These are phyloP conservation scores for Aulographum hederae DNA, from an alignment of 2,329 filamentous ascomycete genomes.

Conservation along the genomic window DNA sequence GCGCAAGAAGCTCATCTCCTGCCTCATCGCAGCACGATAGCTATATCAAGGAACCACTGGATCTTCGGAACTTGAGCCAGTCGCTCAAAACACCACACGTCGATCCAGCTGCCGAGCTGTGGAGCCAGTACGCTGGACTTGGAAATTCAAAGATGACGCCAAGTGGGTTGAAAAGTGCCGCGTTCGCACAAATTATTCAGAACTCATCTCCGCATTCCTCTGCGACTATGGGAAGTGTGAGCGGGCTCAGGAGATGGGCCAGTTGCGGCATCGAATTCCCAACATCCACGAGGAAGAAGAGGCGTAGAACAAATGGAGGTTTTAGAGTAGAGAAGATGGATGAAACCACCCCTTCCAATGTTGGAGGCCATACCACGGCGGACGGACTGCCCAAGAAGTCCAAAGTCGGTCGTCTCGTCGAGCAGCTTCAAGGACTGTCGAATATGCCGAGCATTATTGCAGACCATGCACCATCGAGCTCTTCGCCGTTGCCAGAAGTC, in stretches of 20 bases:
- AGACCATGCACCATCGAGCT: slow-evolving; percentile 26
- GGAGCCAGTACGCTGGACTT: slow-evolving; percentile 22
- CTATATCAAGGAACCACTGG: slow-evolving; percentile 10
- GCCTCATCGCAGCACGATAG: slow-evolving; percentile 19
- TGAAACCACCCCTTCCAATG: too few relatives aligned
- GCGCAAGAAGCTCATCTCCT: slow-evolving; percentile 28
- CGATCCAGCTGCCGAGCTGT: slow-evolving; percentile 28
- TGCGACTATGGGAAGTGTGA: slow-evolving; percentile 24
- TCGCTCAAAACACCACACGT: slow-evolving; percentile 23
- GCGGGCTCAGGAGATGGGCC: slow-evolving; percentile 28
- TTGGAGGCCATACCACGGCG: too few relatives aligned
- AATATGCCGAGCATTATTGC: too few relatives aligned
- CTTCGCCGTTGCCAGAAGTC: slow-evolving; percentile 25
- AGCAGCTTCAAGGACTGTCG: slow-evolving; percentile 27
- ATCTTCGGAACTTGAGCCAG: slow-evolving; percentile 9
- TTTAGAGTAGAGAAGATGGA: slow-evolving; percentile 15
- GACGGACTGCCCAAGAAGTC: slow-evolving; percentile 11
- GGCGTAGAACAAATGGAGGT: slow-evolving; percentile 16
- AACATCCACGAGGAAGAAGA: slow-evolving; percentile 20
- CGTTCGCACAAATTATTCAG: slow-evolving; percentile 24
- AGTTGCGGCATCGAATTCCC: slow-evolving; percentile 32
- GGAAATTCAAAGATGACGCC: slow-evolving; percentile 19
- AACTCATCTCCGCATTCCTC: slow-evolving; percentile 27
- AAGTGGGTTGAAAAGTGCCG: slow-evolving; percentile 16
- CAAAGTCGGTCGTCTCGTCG: slow-evolving; percentile 16